Evolutionary conservation across 257 asterid species (phyloP), one percentile per base, ranked within the genome.

Genomic region (Anisodus acutangulus): DNA sequence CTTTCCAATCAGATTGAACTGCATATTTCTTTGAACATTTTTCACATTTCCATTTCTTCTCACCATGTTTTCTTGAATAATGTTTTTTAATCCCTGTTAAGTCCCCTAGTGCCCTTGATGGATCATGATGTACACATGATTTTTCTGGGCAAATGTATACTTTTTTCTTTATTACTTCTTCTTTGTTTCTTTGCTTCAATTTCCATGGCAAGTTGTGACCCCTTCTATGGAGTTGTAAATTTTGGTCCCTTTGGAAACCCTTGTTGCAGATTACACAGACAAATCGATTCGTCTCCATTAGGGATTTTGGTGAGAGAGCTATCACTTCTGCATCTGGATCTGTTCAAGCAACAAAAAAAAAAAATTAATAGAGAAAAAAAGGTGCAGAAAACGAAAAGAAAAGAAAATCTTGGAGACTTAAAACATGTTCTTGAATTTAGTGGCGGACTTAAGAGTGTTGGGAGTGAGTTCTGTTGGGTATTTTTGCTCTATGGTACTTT

Each of bases 281-380:
- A 92, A 95, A 95, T 66, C 98, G 86, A 88, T 95, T 95, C 5
- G 98, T 95, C 19, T 97, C 98, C 99, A 94, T 95, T 55, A 95
- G 89, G 0, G 98, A 94, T 86, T 92, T 94, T 0, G 98, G 98
- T 5, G 99, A 95, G 0, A 95, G 92, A 1, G 97, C 96, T 86
- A 95, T 89, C 86, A 95, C 98, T 83, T 95, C 97, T 43, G 98
- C 97, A 89, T 95, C 98, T 69, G 99, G 99, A 95, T 95, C 99
- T 95, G 88, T 74, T 85, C 16, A 8, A 41, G 7, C 53, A 39
- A 83, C n/a, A 47, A 16, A 53, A 11, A 3, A 6, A 9, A 12
- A 17, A 54, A 3, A 12, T 11, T 5, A 62, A 59, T 4, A 43
- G 13, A 72, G 26, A 67, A 7, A 78, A 31, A 31, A 31, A 31